Conservation (phyloP, 2,329 filamentous ascomycete genomes). For the Ceratocystis diversiconidia region DNA sequence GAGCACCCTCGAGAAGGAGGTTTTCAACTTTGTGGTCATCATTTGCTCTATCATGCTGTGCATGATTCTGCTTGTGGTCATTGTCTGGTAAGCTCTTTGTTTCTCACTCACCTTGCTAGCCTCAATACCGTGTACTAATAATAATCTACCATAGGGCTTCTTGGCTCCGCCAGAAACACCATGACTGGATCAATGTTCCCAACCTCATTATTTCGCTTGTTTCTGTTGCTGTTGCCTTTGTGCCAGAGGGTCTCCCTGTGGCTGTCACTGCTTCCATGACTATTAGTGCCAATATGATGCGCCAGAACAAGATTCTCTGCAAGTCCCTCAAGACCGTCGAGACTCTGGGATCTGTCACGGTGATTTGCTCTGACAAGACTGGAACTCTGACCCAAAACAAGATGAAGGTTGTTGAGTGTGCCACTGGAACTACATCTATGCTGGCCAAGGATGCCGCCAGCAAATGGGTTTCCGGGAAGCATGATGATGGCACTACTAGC, state of each 20-base stretch:
- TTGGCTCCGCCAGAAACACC: conserved; percentile 88
- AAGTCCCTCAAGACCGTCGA: conserved; percentile 92
- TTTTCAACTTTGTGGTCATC: conserved; percentile 83
- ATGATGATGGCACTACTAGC: conserved; percentile 52
- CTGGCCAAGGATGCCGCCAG: conserved; percentile 64
- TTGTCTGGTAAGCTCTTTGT: conserved; percentile 95
- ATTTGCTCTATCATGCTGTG: conserved; percentile 69
- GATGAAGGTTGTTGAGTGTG: conserved; percentile 93
- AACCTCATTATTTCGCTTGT: conserved; percentile 51
- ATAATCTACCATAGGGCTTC: conserved; percentile 53
- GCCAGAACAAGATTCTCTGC: conserved; percentile 93
- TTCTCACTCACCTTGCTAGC: conserved; percentile 27
- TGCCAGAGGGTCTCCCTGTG: conserved; percentile 91
- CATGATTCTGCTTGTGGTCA: conserved; percentile 96
- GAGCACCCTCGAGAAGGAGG: conserved; percentile 93
- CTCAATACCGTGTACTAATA: conserved; percentile 34
- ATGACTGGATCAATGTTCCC: conserved; percentile 98
- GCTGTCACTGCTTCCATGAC: conserved; percentile 97
- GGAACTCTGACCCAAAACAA: conserved; percentile 97
- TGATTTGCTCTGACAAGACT: conserved; percentile 99
- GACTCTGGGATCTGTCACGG: conserved; percentile 94
- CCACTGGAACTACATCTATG: conserved; percentile 77
- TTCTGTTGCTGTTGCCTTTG: conserved; percentile 91
- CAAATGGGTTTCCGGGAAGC: conserved; percentile 51
- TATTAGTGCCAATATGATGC: conserved; percentile 95